A percentile compares a stretch with the other conserved stretches of the same genome.
Conservation (phyloP, 805 yeast species). For the Kodamaea kaohsiungensis region DNA sequence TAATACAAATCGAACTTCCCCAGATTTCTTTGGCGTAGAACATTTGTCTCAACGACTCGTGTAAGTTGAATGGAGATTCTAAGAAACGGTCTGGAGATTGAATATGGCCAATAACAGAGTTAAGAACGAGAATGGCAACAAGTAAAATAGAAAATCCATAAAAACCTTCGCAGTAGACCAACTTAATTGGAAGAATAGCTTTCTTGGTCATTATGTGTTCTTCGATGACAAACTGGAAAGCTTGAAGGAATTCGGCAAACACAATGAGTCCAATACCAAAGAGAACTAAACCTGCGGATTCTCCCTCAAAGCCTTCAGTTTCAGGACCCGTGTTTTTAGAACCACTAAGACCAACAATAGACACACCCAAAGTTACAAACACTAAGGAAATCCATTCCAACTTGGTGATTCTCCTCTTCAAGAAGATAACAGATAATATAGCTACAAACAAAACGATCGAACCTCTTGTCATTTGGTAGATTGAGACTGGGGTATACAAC, state of each 20-base stretch:
- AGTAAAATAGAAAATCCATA: constrained; percentile 56
- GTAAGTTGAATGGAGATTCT: constrained; percentile 56
- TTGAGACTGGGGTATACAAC: constrained; percentile 71
- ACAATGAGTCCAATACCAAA: constrained; percentile 62
- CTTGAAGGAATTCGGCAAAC: constrained; percentile 66
- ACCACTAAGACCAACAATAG: constrained; percentile 73
- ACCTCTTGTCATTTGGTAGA: constrained; percentile 87
- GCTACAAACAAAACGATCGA: constrained; percentile 77
- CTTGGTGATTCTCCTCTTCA: constrained; percentile 54
- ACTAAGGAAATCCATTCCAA: constrained; percentile 68
- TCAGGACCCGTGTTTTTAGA: constrained; percentile 28
- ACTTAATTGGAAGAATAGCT: constrained; percentile 57
- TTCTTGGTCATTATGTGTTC: constrained; percentile 61
- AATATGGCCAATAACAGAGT: constrained; percentile 39
- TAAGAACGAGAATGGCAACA: constrained; percentile 44
- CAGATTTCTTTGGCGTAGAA: constrained; percentile 45
- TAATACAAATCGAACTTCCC: constrained; percentile 57
- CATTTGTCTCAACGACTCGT: constrained; percentile 51
- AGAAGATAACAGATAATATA: constrained; percentile 61
- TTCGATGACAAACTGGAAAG: constrained; percentile 76
- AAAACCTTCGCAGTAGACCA: constrained; percentile 76
- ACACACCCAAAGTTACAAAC: constrained; percentile 69
- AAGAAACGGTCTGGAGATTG: constrained; percentile 35
- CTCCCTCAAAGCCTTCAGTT: constrained; percentile 12
- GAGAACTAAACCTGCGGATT: constrained; percentile 30